Conservation (phyloP, 1,139 yeast genomes). For the Magnusiomyces starmeri region DNA sequence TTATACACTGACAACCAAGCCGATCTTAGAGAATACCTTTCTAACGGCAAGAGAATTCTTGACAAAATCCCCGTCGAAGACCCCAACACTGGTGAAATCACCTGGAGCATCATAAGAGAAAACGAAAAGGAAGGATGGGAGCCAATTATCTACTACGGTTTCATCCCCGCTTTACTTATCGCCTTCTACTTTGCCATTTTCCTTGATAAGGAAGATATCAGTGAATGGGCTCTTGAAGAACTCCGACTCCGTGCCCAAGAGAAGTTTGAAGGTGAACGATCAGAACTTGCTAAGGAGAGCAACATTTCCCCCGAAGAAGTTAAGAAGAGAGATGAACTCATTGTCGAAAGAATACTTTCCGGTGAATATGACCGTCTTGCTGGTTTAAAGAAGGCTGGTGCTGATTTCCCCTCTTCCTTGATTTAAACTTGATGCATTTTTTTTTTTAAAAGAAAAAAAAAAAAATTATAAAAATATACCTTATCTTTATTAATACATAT, state of each 20-base stretch:
- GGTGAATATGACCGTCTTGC: slow-evolving; percentile 82
- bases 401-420: slow-evolving; percentile 33
- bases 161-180: slow-evolving; percentile 56
- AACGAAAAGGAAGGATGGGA: slow-evolving; percentile 87
- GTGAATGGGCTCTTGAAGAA: slow-evolving; percentile 81
- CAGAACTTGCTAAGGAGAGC: slow-evolving; percentile 41
- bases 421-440: slow-evolving; percentile 20
- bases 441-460: slow-evolving; percentile 4
- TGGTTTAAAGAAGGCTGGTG: slow-evolving; percentile 50
- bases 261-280: slow-evolving; percentile 61
- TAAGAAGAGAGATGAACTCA: slow-evolving; percentile 66
- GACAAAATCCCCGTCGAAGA: slow-evolving; percentile 84
- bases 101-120: slow-evolving; percentile 74
- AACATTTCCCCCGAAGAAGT: slow-evolving; percentile 54
- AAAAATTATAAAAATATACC: too few species aligned
- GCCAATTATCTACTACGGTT: slow-evolving; percentile 56
- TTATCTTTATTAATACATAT: neutral
- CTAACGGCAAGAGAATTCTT: slow-evolving; percentile 55
- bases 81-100: slow-evolving; percentile 66
- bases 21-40: slow-evolving; percentile 54
- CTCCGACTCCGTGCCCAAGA: slow-evolving; percentile 68
- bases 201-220: slow-evolving; percentile 41
- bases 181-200: slow-evolving; percentile 41
- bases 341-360: slow-evolving; percentile 72
- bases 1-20: slow-evolving; percentile 57